A percentile compares a stretch with the other conserved stretches of the same genome.
Evolutionary conservation across 2,329 filamentous ascomycete species (phyloP).

Genomic region (Chlorencoelia australis): DNA sequence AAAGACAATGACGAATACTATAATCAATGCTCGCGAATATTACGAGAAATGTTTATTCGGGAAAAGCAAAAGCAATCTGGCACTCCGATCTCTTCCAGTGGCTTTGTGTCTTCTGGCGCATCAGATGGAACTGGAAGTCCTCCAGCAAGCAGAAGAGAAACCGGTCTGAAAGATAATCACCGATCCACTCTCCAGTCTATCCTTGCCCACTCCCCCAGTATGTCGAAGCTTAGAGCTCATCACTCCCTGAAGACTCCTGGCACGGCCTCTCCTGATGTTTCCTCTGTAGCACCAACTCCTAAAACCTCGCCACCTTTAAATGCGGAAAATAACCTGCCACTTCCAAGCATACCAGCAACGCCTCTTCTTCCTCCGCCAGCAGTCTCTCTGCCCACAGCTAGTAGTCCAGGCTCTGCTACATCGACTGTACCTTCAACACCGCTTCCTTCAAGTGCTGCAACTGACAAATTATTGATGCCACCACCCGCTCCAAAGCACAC

Average conservation of each 20-base stretch:
- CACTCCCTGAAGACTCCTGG: conserved; percentile 31
- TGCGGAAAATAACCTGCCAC: conserved; percentile 14
- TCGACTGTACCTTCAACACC: conserved; percentile 17
- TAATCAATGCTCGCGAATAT: conserved; percentile 75
- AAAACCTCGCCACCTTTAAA: conserved; percentile 20
- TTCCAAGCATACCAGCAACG: conserved; percentile 17
- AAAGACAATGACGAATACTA: conserved; percentile 99
- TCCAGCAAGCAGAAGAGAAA: conserved; percentile 14
- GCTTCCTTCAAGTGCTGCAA: conserved; percentile 3
- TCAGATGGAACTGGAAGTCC: conserved; percentile 13
- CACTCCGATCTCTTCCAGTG: conserved; percentile 27
- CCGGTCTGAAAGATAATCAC: conserved; percentile 32
- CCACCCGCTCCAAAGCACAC: conserved; percentile 72
- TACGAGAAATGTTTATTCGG: conserved; percentile 78
- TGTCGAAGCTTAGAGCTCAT: conserved; percentile 42
- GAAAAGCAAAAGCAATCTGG: conserved; percentile 55
- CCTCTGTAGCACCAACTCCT: conserved; percentile 27
- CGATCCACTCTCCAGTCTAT: conserved; percentile 45
- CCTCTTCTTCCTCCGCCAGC: conserved; percentile 22
- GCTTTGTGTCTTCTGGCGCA: conserved; percentile 10
- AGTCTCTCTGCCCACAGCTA: conserved; percentile 10
- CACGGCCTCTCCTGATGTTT: conserved; percentile 32
- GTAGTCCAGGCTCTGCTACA: conserved; percentile 11
- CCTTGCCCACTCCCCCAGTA: conserved; percentile 51
- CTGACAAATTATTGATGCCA: conserved; percentile 26